Evolutionary conservation across 805 yeast genomes (phyloP), one percentile per base, ranked within the genome.

Genomic region (Candida palmyrensis): DNA sequence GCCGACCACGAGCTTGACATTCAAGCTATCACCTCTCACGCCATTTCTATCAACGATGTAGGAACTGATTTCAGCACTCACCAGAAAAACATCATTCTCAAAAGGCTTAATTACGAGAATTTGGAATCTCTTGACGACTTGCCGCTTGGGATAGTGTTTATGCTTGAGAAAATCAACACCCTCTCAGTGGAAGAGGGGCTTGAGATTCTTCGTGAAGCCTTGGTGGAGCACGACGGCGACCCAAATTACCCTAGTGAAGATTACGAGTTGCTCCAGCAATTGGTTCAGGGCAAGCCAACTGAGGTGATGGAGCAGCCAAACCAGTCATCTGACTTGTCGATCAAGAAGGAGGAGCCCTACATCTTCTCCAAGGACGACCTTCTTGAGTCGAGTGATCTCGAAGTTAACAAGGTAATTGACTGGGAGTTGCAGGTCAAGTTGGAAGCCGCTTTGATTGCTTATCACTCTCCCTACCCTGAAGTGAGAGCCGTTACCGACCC

Each of bases 371-470:
- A n/a, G n/a, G n/a, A n/a, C n/a, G n/a, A 13, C 29, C 35, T 28
- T 29, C 29, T 6, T 40, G 39, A 13, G 27, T 30, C 7, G 12
- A 27, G n/a, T n/a, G n/a, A n/a, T n/a, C n/a, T n/a, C n/a, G n/a
- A n/a, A n/a, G n/a, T n/a, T n/a, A n/a, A 31, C 16, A 33, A 40
- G 39, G 9, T 43, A 38, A 10, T 38, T 36, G 25, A 34, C 30
- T 18, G 44, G 59, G 40, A 43, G 7, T 39, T 59, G 11, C 65
- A 62, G 33, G 55, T 54, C 20, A 55, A 55, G 37, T 43, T 61
- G 16, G 70, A 70, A 41, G 75, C 75, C 4, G 65, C 60, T 8
- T 45, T 72, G 27, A 53, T 57, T 11, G 55, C 55, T 11, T 60
- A 46, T 39, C 46, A 48, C 39, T 59, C 66, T 2, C 60, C 62